Evolutionary conservation across 2,329 filamentous ascomycete species (phyloP).

Genomic region (Penicillium vulpinum): DNA sequence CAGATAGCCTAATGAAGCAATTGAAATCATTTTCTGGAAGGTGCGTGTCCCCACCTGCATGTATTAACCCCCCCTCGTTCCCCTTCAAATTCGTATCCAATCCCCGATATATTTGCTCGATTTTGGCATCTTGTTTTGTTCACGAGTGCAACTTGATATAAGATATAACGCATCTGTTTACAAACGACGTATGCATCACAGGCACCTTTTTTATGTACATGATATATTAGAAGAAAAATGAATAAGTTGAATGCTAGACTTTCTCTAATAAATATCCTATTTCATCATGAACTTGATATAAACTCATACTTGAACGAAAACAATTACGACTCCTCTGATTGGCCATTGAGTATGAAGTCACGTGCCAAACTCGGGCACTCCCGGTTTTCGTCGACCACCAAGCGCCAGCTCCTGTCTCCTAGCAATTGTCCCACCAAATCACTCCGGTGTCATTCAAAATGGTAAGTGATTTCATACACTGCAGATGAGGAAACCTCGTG

Average conservation of each 20-base stretch:
- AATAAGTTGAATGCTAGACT: not conserved
- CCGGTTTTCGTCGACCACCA: conserved; percentile 39
- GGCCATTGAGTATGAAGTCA: conserved; percentile 22
- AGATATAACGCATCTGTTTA: not conserved
- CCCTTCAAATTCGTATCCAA: too few species aligned
- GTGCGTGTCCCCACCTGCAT: too few species aligned
- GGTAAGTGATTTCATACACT: conserved; percentile 25
- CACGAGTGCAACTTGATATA: too few species aligned
- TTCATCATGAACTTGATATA: not conserved
- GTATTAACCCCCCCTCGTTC: too few species aligned
- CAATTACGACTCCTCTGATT: conserved; percentile 28
- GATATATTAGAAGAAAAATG: not conserved
- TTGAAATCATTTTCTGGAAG: too few species aligned
- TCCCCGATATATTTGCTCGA: too few species aligned
- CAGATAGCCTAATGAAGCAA: too few species aligned
- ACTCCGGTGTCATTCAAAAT: conserved; percentile 31
- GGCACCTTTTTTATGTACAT: not conserved
- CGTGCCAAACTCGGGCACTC: conserved; percentile 28
- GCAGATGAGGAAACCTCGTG: too few species aligned
- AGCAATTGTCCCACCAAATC: conserved; percentile 30
- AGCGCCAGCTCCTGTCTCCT: conserved; percentile 22
- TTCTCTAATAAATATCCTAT: not conserved
- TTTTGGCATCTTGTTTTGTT: too few species aligned
- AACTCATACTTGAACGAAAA: conserved; percentile 1
- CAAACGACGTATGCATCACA: not conserved